Base-by-base conservation (phyloP, 1,284 basidiomycete species). In the Wallemia hederae region DNA sequence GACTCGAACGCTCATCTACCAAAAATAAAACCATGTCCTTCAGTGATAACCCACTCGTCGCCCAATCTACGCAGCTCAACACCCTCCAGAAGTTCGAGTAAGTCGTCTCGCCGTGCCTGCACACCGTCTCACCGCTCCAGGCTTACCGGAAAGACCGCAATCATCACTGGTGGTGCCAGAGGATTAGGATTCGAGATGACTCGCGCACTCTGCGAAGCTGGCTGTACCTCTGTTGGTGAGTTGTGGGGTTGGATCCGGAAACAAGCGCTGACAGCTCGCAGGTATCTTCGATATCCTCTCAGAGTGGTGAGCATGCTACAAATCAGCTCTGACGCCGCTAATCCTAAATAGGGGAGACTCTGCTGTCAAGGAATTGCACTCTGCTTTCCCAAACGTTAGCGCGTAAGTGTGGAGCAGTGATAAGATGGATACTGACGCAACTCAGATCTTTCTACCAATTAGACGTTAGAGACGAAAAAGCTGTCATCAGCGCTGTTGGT, bases 141-240 rank as follows among this genome's bases (percentile, higher is more conserved):
- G n/a, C 39, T 49, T 22, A 14, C 11, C 11, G 39, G 39, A 49
- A 49, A 58, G 56, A 58, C 56, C 2, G 60, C 17, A 2, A 62
- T 68, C 55, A 65, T 73, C 2, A 68, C 72, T 26, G 75, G 73
- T 3, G 76, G 75, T 1, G 70, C 70, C 66, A 65, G 69, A 24
- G 76, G 76, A 49, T 76, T 77, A 59, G 77, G 77, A 2, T 66
- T 64, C n/a, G 75, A 71, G 11, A 72, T 73, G 62, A 72, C 73
- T 61, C 67, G 68, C 55, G 73, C 74, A 2, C 69, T 75, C 61
- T 74, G 74, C 25, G 49, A 56, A 60, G 61, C 61, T 49, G 61
- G 61, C 14, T 59, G 59, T 49, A 49, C 39, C 22, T 49, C 39
- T 15, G n/a, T 49, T 49, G 39, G 39, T 49, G 39, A 14, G 39